Evolutionary conservation across 1,284 basidiomycete species (phyloP).

Genomic region (Ustilago crameri): DNA sequence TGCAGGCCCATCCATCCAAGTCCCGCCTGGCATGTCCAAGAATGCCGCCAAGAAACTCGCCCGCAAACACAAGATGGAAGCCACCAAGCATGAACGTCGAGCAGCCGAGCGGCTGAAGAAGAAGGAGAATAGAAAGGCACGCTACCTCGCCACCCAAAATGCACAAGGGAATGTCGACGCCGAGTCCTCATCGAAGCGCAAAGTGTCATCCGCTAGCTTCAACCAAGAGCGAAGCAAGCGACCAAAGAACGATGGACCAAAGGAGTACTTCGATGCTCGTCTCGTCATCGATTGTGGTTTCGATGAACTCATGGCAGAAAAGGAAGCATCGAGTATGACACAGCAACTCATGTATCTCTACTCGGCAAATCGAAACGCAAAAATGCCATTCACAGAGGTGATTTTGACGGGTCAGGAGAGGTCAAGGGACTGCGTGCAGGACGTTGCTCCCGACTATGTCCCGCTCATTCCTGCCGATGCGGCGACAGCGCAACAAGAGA

Average conservation of each 20-base stretch:
- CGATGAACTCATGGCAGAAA: constrained; percentile 92
- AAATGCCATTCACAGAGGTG: constrained; percentile 77
- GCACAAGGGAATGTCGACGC: neutral
- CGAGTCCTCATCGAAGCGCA: constrained; percentile 62
- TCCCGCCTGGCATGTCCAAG: constrained; percentile 73
- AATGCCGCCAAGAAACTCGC: constrained; percentile 82
- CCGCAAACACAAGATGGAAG: constrained; percentile 76
- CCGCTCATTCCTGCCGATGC: constrained; percentile 12
- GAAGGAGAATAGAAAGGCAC: constrained; percentile 72
- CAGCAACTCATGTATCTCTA: constrained; percentile 91
- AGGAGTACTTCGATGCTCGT: constrained; percentile 72
- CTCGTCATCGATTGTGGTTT: constrained; percentile 92
- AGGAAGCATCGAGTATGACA: constrained; percentile 88
- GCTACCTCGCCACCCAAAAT: constrained; percentile 23
- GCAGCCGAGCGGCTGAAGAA: constrained; percentile 74
- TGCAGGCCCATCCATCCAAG: constrained; percentile 25
- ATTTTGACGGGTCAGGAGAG: constrained; percentile 77
- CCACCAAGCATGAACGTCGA: constrained; percentile 79
- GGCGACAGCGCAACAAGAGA: neutral
- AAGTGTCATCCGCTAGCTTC: constrained; percentile 48
- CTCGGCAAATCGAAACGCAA: constrained; percentile 80
- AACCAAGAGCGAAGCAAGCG: constrained; percentile 35
- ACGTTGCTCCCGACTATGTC: constrained; percentile 34
- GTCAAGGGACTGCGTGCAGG: constrained; percentile 65
- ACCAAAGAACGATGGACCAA: constrained; percentile 39